Conservation (phyloP, 75 land plant genomes). For the Sequoia sempervirens region DNA sequence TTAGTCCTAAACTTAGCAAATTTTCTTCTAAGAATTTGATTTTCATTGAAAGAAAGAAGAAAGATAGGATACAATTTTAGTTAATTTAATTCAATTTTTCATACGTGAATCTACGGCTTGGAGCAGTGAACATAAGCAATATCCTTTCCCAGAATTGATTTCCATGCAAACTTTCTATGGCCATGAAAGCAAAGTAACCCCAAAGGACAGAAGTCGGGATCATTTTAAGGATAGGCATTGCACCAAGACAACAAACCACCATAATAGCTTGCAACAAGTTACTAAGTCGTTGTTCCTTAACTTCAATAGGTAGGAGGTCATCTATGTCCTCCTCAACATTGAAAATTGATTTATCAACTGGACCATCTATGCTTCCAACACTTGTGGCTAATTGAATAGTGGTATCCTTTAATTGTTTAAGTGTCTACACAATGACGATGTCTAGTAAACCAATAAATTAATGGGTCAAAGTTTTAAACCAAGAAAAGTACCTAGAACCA, state of each 20-base stretch:
- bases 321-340: slow-evolving; percentile 86
- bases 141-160: slow-evolving; percentile 96
- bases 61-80: background rate
- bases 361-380: slow-evolving; percentile 47
- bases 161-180: slow-evolving; percentile 92
- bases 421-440: slow-evolving; percentile 29
- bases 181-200: slow-evolving; percentile 99
- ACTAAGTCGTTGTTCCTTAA: slow-evolving; percentile 83
- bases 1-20: background rate
- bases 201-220: slow-evolving; percentile 87
- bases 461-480: background rate
- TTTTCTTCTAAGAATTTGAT: background rate
- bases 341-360: slow-evolving; percentile 65
- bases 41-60: background rate
- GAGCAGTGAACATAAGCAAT: slow-evolving; percentile 68
- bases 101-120: slow-evolving; percentile 82
- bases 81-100: background rate
- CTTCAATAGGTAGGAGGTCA: slow-evolving; percentile 80
- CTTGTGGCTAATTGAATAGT: slow-evolving; percentile 52
- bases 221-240: slow-evolving; percentile 75
- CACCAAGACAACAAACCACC: slow-evolving; percentile 85
- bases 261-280: slow-evolving; percentile 74
- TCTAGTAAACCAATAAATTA: background rate
- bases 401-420: slow-evolving; percentile 63
- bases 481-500: background rate